Conservation (phyloP, 202 grass and related monocot genomes). For the Saccharum hybrid region DNA sequence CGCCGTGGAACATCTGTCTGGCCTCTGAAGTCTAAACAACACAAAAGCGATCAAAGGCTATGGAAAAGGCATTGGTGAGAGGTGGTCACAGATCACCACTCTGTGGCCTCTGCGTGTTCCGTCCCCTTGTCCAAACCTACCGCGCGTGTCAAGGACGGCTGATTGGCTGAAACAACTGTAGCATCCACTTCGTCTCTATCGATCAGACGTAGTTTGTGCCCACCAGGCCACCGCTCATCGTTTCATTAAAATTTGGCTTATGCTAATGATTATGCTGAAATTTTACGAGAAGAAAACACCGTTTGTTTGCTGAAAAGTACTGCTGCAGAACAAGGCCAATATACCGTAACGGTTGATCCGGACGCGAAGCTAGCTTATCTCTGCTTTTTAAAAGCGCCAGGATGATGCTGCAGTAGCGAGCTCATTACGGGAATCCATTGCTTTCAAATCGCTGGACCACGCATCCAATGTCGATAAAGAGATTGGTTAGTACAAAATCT, state of each 20-base stretch:
- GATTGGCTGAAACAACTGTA: neutral
- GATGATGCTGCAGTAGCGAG: neutral
- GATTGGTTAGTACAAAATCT: neutral
- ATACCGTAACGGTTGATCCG: neutral
- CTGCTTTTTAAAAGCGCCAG: neutral
- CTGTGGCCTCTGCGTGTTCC: neutral
- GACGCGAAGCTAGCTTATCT: neutral
- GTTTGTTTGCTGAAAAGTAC: too few relatives aligned
- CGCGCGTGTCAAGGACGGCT: neutral
- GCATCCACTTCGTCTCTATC: neutral
- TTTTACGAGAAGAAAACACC: too few relatives aligned
- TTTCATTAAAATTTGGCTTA: too few relatives aligned
- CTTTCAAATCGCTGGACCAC: constrained; percentile 2
- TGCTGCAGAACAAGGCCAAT: too few relatives aligned
- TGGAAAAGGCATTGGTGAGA: neutral
- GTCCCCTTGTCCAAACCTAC: neutral
- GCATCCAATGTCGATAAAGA: neutral
- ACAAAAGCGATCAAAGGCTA: neutral
- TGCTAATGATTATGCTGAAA: too few relatives aligned
- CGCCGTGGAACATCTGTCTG: neutral
- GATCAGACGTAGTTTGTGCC: neutral
- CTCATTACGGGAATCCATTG: neutral
- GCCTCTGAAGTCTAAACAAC: neutral
- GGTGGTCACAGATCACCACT: neutral
- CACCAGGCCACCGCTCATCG: neutral